Percentiles rank a stretch among this genome's conserved stretches.
These are phyloP conservation scores for Turritis glabra DNA, from an alignment of 345 rosid species.

Conservation along the genomic window DNA sequence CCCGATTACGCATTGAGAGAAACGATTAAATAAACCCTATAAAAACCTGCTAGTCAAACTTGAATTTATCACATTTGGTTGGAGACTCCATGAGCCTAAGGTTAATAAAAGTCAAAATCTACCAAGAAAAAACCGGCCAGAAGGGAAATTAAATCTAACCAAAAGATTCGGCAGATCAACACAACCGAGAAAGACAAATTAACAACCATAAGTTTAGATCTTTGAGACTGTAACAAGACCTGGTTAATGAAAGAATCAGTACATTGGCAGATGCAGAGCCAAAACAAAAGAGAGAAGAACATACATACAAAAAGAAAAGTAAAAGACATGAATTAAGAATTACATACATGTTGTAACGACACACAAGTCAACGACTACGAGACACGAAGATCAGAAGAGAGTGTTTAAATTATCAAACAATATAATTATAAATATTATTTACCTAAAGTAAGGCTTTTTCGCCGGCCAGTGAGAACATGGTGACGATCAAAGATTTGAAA, in stretches of 20 bases:
- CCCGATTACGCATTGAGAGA: background rate
- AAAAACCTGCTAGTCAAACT: slow-evolving; percentile 24
- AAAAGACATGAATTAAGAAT: slow-evolving; percentile 13
- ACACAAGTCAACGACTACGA: slow-evolving; percentile 40
- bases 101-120: slow-evolving; percentile 35
- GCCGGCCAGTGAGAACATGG: slow-evolving; percentile 54
- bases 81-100: slow-evolving; percentile 13
- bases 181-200: slow-evolving; percentile 17
- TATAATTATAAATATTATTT: background rate
- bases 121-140: slow-evolving; percentile 17
- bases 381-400: slow-evolving; percentile 21
- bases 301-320: slow-evolving; percentile 4
- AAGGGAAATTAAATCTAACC: slow-evolving; percentile 21
- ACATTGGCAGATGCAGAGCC: slow-evolving; percentile 18
- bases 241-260: background rate
- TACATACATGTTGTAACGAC: slow-evolving; percentile 6
- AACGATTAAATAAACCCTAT: background rate
- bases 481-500: slow-evolving; percentile 89
- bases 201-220: slow-evolving; percentile 25
- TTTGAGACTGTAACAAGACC: slow-evolving; percentile 11
- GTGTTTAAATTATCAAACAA: slow-evolving; percentile 20
- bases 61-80: slow-evolving; percentile 28
- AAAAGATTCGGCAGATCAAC: slow-evolving; percentile 37
- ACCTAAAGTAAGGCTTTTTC: slow-evolving; percentile 77
- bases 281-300: slow-evolving; percentile 9